Base-by-base conservation (phyloP, 2,329 filamentous ascomycete genomes). In the Basipetospora chlamydospora region DNA sequence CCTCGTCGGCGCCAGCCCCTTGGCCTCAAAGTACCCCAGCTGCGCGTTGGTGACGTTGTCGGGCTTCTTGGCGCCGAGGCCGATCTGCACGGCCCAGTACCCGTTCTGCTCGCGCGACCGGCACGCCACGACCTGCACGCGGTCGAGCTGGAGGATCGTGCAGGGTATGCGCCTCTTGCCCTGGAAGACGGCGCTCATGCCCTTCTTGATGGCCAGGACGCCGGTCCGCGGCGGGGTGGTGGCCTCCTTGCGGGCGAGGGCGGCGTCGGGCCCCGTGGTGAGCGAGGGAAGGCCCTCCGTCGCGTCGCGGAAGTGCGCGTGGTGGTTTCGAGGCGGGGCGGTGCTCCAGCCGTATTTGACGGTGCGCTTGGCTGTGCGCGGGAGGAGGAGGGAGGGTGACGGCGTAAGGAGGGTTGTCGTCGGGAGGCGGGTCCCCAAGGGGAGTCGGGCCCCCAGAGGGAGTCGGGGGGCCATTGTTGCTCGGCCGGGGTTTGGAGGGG, bases 11-110 rank as follows among this genome's bases (percentile, higher is more conserved):
- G 80, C 77, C 26, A 96, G 71, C 16, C 79, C 79, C 51, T 84
- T 77, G 39, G 68, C 74, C 42, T 88, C 82, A 60, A 81, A 96
- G 62, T 95, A 90, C 1, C 90, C 90, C 41, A 95, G 64, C 64
- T 82, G 63, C 3, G 90, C 80, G 49, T 81, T 73, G n/a, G 78
- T 79, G 28, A 90, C 73, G 54, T 92, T 94, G 42, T 65, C 67
- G 17, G 80, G 62, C 42, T 79, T 72, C 54, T 79, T 80, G 54
- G 72, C 71, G 3, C 90, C 90, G 33, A 73, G 64, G 15, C 90
- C 90, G 30, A 98, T 63, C 61, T 95, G 87, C 11, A 96, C 86
- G 12, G 88, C 90, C 67, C 74, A 95, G 63, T 98, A 98, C 15
- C 90, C 90, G 56, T 96, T 77, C 51, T 69, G 65, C 43, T 77